Conservation (phyloP, 176 grass and related monocot genomes). For the Sorghum bicolor region Sorghum_bicolor_NCBIv3 NC_012872.2:20804001-20804500, state of each 20-base stretch:
- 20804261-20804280: conserved; percentile 60
- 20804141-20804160: conserved; percentile 88
- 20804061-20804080: conserved; percentile 82
- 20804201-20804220: not conserved
- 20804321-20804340: conserved; percentile 92
- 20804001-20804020: conserved; percentile 80
- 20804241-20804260: not conserved
- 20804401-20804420: conserved; percentile 82
- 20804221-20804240: not conserved
- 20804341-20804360: conserved; percentile 97
- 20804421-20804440: conserved; percentile 95
- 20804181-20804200: conserved; percentile 59
- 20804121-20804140: conserved; percentile 58
- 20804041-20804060: conserved; percentile 80
- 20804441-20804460: conserved; percentile 30
- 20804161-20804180: conserved; percentile 85
- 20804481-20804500: not conserved
- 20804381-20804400: conserved; percentile 79
- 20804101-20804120: conserved; percentile 75
- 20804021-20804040: conserved; percentile 70
- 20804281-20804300: conserved; percentile 96
- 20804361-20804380: conserved; percentile 97
- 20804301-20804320: conserved; percentile 96
- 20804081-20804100: conserved; percentile 74
- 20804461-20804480: not conserved